A percentile compares a stretch with the other conserved stretches of the same genome.
phyloP scores from a whole-genome alignment of 2,329 filamentous ascomycete species.

The Pseudogymnoascus sp. region DNA sequence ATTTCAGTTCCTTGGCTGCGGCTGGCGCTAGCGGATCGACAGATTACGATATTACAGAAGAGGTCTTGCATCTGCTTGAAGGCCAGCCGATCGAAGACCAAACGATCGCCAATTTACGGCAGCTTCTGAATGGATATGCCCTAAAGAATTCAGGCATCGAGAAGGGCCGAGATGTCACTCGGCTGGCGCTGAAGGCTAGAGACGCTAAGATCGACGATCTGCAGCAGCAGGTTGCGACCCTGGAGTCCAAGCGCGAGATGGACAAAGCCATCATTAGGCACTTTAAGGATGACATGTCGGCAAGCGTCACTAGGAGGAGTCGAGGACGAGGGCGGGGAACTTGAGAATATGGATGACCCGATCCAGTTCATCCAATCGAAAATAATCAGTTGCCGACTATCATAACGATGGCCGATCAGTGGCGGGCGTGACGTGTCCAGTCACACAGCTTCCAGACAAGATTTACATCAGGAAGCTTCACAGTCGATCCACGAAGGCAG shows the following conservation, averaged over 20 bases:
- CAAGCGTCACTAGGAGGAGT: neutral
- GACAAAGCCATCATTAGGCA: conserved; percentile 38
- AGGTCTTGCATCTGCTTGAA: conserved; percentile 43
- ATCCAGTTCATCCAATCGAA: neutral
- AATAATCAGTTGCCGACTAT: neutral
- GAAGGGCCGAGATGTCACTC: conserved; percentile 56
- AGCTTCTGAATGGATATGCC: conserved; percentile 46
- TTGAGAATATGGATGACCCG: neutral
- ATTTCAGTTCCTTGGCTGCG: neutral
- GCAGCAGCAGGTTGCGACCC: conserved; percentile 50
- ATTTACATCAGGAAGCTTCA: neutral
- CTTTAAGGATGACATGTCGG: conserved; percentile 26
- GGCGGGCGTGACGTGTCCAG: conserved; percentile 1
- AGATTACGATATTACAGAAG: conserved; percentile 34
- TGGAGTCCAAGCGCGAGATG: conserved; percentile 48
- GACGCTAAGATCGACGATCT: conserved; percentile 59
- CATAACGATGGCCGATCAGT: neutral
- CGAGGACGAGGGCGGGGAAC: conserved; percentile 1
- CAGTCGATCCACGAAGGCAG: neutral
- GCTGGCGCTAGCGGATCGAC: neutral
- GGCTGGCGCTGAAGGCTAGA: conserved; percentile 53
- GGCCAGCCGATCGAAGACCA: conserved; percentile 33
- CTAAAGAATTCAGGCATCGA: conserved; percentile 52
- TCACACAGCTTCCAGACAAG: neutral
- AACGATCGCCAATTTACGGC: conserved; percentile 32